phyloP scores from a whole-genome alignment of 2,329 filamentous ascomycete genomes.

The Conoideocrella luteorostrata region DNA sequence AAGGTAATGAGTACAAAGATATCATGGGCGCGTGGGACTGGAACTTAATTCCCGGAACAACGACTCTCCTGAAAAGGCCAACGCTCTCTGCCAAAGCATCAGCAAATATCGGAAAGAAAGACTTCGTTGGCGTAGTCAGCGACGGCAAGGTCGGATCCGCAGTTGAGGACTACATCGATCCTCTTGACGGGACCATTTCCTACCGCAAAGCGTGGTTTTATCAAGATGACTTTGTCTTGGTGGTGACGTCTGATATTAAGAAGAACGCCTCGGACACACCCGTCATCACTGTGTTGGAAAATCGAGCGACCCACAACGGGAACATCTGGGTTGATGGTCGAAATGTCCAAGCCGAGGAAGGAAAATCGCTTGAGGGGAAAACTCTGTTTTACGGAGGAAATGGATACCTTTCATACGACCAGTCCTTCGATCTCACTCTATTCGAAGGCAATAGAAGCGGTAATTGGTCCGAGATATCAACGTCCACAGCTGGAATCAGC shows the following conservation, averaged over 20 bases:
- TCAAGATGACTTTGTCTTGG: slow-evolving; percentile 15
- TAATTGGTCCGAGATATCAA: slow-evolving; percentile 18
- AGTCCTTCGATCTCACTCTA: slow-evolving; percentile 14
- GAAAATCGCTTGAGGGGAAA: background rate
- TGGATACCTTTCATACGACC: slow-evolving; percentile 14
- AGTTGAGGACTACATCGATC: slow-evolving; percentile 16
- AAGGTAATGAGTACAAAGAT: slow-evolving; percentile 19
- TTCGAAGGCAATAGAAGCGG: slow-evolving; percentile 15
- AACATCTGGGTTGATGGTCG: slow-evolving; percentile 11
- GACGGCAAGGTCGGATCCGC: slow-evolving; percentile 14
- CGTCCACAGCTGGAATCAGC: slow-evolving; percentile 12
- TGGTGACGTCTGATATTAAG: slow-evolving; percentile 12
- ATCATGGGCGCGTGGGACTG: slow-evolving; percentile 19
- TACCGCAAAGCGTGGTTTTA: slow-evolving; percentile 18
- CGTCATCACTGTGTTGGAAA: slow-evolving; percentile 16
- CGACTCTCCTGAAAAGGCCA: slow-evolving; percentile 13
- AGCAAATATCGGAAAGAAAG: slow-evolving; percentile 11
- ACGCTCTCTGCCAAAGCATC: slow-evolving; percentile 4
- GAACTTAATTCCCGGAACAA: slow-evolving; percentile 18
- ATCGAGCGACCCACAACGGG: slow-evolving; percentile 11
- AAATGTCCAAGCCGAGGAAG: background rate
- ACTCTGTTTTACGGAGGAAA: slow-evolving; percentile 16
- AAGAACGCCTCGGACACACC: slow-evolving; percentile 4
- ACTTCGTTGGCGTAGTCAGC: slow-evolving; percentile 19
- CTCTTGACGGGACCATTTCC: slow-evolving; percentile 12